phyloP scores from a whole-genome alignment of 208 protist genomes.

The Acanthamoeba sp. region DNA sequence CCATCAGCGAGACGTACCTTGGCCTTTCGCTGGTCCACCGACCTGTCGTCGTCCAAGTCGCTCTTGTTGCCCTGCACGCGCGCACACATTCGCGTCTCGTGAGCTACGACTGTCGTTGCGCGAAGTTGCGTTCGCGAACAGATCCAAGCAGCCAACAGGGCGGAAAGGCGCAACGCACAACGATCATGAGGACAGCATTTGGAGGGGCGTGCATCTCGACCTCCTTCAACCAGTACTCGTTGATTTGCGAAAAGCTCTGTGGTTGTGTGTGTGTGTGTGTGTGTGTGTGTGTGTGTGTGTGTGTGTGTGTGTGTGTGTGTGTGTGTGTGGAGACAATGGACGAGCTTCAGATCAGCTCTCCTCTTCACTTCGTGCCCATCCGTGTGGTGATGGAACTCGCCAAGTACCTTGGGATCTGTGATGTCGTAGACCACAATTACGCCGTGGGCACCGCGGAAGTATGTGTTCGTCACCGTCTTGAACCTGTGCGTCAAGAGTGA shows the following conservation, averaged over 20 bases:
- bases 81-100: neutral
- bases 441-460: constrained; percentile 51
- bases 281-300: too few species aligned
- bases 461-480: constrained; percentile 67
- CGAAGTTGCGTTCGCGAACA: too few species aligned
- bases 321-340: too few species aligned
- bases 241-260: constrained; percentile 52
- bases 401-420: neutral
- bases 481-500: neutral
- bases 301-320: too few species aligned
- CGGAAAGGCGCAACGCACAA: too few species aligned
- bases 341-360: too few species aligned
- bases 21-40: constrained; percentile 15
- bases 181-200: constrained; percentile 64
- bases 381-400: too few species aligned
- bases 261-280: too few species aligned
- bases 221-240: constrained; percentile 59
- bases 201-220: constrained; percentile 44
- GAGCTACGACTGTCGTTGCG: too few species aligned
- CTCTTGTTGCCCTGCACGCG: constrained; percentile 5
- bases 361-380: too few species aligned
- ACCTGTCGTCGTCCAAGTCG: constrained; percentile 18
- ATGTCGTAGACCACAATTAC: constrained; percentile 62
- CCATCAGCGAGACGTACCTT: neutral
- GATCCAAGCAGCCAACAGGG: too few species aligned